Percentiles rank a stretch among this genome's conserved stretches.
Conservation (phyloP, 2,329 filamentous ascomycete genomes). For the Trichoderma asperellum region DNA sequence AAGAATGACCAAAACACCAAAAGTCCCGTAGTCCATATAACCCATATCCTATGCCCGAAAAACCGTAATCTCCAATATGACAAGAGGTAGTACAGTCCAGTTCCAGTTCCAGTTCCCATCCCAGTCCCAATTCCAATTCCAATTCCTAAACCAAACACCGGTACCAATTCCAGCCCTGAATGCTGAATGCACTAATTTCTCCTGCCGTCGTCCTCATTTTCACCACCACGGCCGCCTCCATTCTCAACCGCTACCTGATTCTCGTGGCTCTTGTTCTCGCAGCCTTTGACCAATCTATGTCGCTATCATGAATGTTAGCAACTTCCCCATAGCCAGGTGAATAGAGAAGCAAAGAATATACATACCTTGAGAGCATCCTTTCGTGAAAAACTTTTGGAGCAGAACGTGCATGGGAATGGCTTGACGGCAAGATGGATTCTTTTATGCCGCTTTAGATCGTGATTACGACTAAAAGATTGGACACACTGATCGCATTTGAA, state of each 20-base stretch:
- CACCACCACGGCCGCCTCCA: slow-evolving; percentile 32
- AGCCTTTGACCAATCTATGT: slow-evolving; percentile 68
- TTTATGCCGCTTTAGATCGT: slow-evolving; percentile 95
- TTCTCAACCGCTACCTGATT: slow-evolving; percentile 32
- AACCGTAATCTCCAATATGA: neutral
- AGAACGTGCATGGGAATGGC: slow-evolving; percentile 88
- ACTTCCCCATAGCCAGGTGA: neutral
- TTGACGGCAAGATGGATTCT: slow-evolving; percentile 93
- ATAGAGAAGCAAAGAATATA: neutral
- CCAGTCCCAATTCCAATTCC: neutral
- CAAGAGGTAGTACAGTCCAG: neutral
- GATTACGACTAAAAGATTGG: slow-evolving; percentile 94
- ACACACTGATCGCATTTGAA: slow-evolving; percentile 94
- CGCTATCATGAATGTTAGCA: slow-evolving; percentile 47
- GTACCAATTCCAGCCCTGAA: neutral
- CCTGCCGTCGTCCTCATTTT: slow-evolving; percentile 34
- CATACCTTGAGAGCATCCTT: slow-evolving; percentile 96
- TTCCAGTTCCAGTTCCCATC: neutral
- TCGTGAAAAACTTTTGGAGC: slow-evolving; percentile 94
- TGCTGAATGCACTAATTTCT: neutral
- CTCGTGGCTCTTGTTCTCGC: slow-evolving; percentile 47
- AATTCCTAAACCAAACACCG: neutral
- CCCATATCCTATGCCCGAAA: neutral
- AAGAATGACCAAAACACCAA: neutral
- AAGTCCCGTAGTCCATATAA: neutral